Evolutionary conservation across 495 filamentous ascomycete genomes (phyloP), one percentile per base, ranked within the genome.

Genomic region (Penicillium soppii): DNA sequence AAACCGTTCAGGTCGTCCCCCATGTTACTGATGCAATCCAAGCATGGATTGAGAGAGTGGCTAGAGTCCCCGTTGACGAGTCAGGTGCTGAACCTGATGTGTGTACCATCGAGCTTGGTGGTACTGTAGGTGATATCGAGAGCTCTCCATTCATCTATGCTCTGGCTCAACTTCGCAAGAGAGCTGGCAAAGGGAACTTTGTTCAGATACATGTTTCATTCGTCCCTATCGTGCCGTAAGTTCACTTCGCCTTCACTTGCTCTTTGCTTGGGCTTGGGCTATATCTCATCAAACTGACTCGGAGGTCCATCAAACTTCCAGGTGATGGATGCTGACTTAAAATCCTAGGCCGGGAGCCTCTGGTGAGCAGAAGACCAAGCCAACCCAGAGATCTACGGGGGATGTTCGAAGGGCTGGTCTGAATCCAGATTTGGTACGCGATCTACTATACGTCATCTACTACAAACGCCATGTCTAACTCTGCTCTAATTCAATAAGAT

Each of bases 351-450:
- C 47, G 1, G 55, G 50, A 47, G 19, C 83, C 12, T 25, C 12
- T 32, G 36, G 47, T 16, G 92, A 96, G 72, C 82, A 94, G 70
- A 97, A 96, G 82, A 96, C 90, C 5, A 97, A 97, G 67, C 92
- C 92, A 0, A 96, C 92, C 0, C 92, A 96, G 64, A 78, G 86
- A 50, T 87, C 91, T 23, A 89, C 95, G 64, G 84, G 82, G 53
- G 81, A 87, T 50, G 83, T 88, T 23, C 79, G 91, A 23, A 87
- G 83, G 51, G 82, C 85, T 55, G 91, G 92, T 57, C 64, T 97
- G 40, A 81, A 82, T 38, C 92, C 92, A n/a, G 92, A 96, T 65
- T 65, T 95, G 59, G 47, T 50, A 50, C 15, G 36, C 81, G 15
- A 17, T 21, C 22, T 30, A 22, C 4, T 26, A 3, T 16, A 16